Conservation (phyloP, 768 basidiomycete genomes). For the Termitomyces sp. region DNA sequence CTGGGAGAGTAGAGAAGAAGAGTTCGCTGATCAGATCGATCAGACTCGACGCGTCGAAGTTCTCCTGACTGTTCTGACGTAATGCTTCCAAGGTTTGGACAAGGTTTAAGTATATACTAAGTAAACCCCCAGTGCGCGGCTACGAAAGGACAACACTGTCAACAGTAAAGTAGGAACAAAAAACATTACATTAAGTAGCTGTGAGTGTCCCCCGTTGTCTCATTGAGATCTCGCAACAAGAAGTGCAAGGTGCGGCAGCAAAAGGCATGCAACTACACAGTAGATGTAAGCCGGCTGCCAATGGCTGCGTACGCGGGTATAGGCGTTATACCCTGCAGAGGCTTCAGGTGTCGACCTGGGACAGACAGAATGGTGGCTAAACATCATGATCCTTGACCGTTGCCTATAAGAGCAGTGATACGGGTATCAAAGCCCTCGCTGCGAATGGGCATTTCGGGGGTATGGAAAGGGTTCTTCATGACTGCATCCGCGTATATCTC, state of each 20-base stretch:
- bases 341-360: background rate
- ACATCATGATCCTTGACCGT: slow-evolving; percentile 26
- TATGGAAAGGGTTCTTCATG: slow-evolving; percentile 99
- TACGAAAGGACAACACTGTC: background rate
- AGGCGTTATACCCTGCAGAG: background rate
- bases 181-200: background rate
- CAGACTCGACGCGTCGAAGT: background rate
- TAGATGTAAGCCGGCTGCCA: no score
- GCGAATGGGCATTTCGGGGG: slow-evolving; percentile 98
- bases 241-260: background rate
- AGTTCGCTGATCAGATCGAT: background rate
- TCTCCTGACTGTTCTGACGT: background rate
- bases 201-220: background rate
- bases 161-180: background rate
- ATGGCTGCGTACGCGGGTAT: no score
- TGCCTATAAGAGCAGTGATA: slow-evolving; percentile 58
- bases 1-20: background rate
- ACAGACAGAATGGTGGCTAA: background rate
- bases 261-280: background rate
- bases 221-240: no score
- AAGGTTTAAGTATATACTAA: no score
- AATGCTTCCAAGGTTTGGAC: background rate
- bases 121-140: no score
- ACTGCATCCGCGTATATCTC: slow-evolving; percentile 92
- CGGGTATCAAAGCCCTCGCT: slow-evolving; percentile 83